Base-by-base conservation (phyloP, 305 asterid species). In the Fraxinus sp. region DNA sequence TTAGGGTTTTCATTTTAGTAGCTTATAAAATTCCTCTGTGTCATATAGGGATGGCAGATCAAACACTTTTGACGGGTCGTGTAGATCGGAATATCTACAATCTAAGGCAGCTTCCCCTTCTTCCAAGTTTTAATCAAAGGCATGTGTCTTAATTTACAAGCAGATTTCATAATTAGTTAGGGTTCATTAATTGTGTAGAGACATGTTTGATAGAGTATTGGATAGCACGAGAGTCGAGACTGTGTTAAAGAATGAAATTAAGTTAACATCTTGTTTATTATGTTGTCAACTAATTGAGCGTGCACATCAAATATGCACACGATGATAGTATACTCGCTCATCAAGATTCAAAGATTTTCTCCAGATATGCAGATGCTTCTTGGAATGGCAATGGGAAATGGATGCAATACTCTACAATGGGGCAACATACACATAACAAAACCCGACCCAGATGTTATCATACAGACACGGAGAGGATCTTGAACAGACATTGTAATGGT, bases 41-140 rank as follows among this genome's bases (percentile, higher is more conserved):
- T 11, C 33, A 3, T 44, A 35, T 86, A 89, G 97, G 91, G 59
- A 35, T 86, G 14, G 79, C 77, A 77, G 91, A 87, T 87, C 87
- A 86, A 77, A 85, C 91, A 82, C 41, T 82, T 81, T 85, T 89
- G 37, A 80, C 86, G 88, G 97, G 90, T 75, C 91, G 95, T 0
- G 85, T 79, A 35, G 97, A 92, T 90, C 92, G 85, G 75, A 91
- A 90, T 80, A 78, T 91, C 73, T 93, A 83, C 93, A 91, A 91
- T 83, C 87, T 91, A 64, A 91, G 89, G 82, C 95, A 88, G 86
- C 90, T 88, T 80, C 94, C 95, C 78, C 89, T 87, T 82, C 90
- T 89, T 74, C 92, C 93, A 66, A 89, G 80, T 87, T 89, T 83
- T 64, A 86, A 89, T 79, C 90, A 86, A 83, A 86, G 87, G 79